Percentiles rank a stretch among this genome's conserved stretches.
phyloP scores from a whole-genome alignment of 2,329 filamentous ascomycete genomes.

The Diplodia corticola region DNA sequence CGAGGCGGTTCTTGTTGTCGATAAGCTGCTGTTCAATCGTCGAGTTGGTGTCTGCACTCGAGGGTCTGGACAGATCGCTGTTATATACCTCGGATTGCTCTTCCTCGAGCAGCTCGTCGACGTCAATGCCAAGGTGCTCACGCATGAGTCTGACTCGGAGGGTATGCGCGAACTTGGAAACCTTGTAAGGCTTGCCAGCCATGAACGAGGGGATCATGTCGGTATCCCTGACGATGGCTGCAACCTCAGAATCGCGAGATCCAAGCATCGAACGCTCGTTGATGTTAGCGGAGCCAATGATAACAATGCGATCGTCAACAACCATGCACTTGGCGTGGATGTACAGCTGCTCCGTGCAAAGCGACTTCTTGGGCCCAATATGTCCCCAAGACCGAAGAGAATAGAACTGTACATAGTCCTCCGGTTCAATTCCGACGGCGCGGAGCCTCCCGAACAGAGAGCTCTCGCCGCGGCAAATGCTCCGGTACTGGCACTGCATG shows the following conservation, averaged over 20 bases:
- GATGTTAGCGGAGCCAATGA: slow-evolving; percentile 98
- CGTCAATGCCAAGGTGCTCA: slow-evolving; percentile 93
- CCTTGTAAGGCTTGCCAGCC: slow-evolving; percentile 84
- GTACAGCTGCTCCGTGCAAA: slow-evolving; percentile 95
- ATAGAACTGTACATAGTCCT: slow-evolving; percentile 95
- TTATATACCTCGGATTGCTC: slow-evolving; percentile 62
- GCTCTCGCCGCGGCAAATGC: slow-evolving; percentile 87
- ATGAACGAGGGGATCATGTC: slow-evolving; percentile 92
- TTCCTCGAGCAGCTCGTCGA: slow-evolving; percentile 69
- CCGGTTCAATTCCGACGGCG: slow-evolving; percentile 79
- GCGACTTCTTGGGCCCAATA: slow-evolving; percentile 75
- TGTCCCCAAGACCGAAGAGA: slow-evolving; percentile 89
- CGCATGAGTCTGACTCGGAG: slow-evolving; percentile 92
- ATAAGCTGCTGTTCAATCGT: slow-evolving; percentile 40
- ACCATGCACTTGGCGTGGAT: slow-evolving; percentile 98
- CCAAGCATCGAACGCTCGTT: slow-evolving; percentile 97
- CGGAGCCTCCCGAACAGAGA: slow-evolving; percentile 89
- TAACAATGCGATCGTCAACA: slow-evolving; percentile 86
- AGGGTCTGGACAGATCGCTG: slow-evolving; percentile 51
- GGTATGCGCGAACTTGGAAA: slow-evolving; percentile 89
- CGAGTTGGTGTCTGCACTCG: slow-evolving; percentile 37
- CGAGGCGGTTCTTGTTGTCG: slow-evolving; percentile 44
- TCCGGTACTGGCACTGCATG: slow-evolving; percentile 95
- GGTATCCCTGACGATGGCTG: slow-evolving; percentile 85
- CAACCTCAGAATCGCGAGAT: slow-evolving; percentile 86